Base-by-base conservation (phyloP, 208 protist genomes). In the Leishmania major region DNA sequence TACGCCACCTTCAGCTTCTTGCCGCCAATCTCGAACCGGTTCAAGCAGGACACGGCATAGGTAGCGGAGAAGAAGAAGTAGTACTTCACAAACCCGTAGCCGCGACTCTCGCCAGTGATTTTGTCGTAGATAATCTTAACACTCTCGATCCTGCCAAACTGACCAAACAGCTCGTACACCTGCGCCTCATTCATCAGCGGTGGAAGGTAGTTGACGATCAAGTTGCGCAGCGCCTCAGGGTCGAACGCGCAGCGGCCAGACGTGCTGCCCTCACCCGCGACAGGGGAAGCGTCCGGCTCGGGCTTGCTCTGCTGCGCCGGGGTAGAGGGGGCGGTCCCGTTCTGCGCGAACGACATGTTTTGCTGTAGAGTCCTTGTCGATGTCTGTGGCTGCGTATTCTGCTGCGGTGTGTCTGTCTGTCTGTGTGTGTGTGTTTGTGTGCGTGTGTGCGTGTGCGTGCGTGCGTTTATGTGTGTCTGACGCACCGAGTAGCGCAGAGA, bases 41-140 rank as follows among this genome's bases (percentile, higher is more conserved):
- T 97, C 31, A 98, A 83, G 67, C 82, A 94, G 22, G 87, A 88
- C 51, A 96, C 87, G 25, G 94, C 95, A 81, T 95, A 92, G n/a
- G 90, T 93, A 6, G 95, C 95, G 73, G 92, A 94, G 81, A 95
- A 93, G 78, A 92, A 94, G 53, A 90, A 92, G 15, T 89, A 78
- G 74, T 93, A 97, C 86, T 96, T 93, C 19, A 98, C 93, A 75
- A 98, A 98, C 59, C 94, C 94, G 87, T 98, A 98, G 43, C 96
- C 96, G 19, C 91, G 91, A 73, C 92, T 96, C 86, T 96, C 88
- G 3, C 86, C 84, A 0, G 92, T 96, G 37, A 89, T 89, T 72
- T 90, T 92, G 84, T 98, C 94, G 84, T 93, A 95, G 25, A 97
- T 96, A 62, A 98, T 95, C 80, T 96, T 95, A 45, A 96, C 91